Conservation (phyloP, 345 rosid species). For the Boechera stricta region DNA sequence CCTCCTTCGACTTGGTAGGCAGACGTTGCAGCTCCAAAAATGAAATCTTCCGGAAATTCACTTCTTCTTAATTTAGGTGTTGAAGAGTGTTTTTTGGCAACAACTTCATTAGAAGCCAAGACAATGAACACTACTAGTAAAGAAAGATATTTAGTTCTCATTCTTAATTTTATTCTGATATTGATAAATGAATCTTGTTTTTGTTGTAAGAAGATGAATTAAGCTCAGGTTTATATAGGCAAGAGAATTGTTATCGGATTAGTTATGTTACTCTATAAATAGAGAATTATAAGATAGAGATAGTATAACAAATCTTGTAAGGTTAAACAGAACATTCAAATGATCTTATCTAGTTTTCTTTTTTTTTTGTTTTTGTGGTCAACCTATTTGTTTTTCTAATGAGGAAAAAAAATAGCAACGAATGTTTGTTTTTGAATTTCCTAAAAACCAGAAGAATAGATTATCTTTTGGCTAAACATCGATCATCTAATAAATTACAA, state of each 20-base stretch:
- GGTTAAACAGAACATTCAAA: not conserved
- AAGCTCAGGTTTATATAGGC: not conserved
- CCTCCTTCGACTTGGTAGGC: constrained; percentile 19
- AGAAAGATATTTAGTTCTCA: not conserved
- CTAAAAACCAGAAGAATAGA: not conserved
- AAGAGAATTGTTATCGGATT: not conserved
- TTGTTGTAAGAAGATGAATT: not conserved
- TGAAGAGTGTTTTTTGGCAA: constrained; percentile 11
- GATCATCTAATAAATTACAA: not conserved
- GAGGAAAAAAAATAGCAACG: not conserved
- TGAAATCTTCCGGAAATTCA: constrained; percentile 17
- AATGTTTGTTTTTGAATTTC: not conserved
- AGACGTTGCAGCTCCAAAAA: constrained; percentile 19
- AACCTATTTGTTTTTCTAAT: not conserved
- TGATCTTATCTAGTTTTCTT: not conserved
- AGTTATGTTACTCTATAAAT: not conserved
- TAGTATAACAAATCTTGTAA: not conserved
- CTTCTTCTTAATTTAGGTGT: not conserved
- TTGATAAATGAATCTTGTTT: not conserved
- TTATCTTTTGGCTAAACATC: not conserved
- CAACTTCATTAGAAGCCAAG: not conserved
- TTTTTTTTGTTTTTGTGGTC: no score
- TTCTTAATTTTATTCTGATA: not conserved
- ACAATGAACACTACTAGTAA: not conserved
- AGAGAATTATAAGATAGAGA: not conserved